These are phyloP conservation scores for Helianthus annuus DNA, from an alignment of 129 eudicot genomes.

Conservation along the genomic window DNA sequence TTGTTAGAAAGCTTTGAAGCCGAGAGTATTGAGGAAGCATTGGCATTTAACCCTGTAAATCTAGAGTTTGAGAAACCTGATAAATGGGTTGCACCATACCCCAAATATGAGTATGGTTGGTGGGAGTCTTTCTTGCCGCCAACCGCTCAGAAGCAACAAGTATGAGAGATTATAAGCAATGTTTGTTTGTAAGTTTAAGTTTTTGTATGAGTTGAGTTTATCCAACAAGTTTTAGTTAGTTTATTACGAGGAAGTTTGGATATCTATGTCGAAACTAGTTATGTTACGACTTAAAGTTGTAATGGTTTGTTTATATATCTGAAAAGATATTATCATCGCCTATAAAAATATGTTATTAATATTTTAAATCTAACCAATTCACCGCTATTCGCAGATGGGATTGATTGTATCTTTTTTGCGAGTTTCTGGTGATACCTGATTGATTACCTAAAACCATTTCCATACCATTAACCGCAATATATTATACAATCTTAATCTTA, in stretches of 20 bases:
- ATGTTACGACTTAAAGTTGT: background rate
- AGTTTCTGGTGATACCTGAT: too few species aligned
- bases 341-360: too few species aligned
- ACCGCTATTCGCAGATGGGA: too few species aligned
- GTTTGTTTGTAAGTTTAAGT: conserved; percentile 12
- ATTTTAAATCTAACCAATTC: too few species aligned
- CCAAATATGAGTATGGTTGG: conserved; percentile 89
- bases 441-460: too few species aligned
- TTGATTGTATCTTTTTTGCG: too few species aligned
- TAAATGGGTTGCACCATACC: conserved; percentile 90
- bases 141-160: conserved; percentile 44
- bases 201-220: conserved; percentile 34
- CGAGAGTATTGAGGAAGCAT: conserved; percentile 82
- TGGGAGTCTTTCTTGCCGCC: conserved; percentile 80
- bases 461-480: too few species aligned
- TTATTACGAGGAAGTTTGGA: background rate
- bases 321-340: too few species aligned
- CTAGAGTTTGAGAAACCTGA: conserved; percentile 85
- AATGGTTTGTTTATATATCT: conserved; percentile 4
- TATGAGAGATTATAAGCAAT: conserved; percentile 34
- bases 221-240: conserved; percentile 11
- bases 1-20: conserved; percentile 80
- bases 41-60: conserved; percentile 61
- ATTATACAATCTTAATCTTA: too few species aligned
- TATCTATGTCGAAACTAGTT: background rate